Conservation (phyloP, 2,329 filamentous ascomycete species). For the Aspergillus nomiae region DNA sequence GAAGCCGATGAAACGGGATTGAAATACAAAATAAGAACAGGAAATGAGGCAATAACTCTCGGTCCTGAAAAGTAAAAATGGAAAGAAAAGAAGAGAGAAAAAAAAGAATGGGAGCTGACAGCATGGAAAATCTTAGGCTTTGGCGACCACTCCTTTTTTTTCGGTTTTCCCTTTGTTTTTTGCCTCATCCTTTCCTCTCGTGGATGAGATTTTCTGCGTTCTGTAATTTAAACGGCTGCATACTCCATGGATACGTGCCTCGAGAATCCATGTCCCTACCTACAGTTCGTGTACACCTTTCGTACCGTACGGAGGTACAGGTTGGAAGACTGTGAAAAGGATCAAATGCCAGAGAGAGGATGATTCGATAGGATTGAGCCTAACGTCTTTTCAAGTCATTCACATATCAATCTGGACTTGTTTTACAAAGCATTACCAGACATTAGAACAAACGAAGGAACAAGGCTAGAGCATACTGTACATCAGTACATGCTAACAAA, state of each 20-base stretch:
- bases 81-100: not conserved
- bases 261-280: not conserved
- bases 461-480: not conserved
- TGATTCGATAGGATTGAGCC: not conserved
- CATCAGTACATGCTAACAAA: not conserved
- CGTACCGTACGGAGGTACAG: not conserved
- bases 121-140: not conserved
- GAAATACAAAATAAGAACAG: not conserved
- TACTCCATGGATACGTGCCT: not conserved
- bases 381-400: not conserved
- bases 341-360: not conserved
- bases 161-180: not conserved
- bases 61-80: not conserved
- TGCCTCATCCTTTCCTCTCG: not conserved
- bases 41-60: not conserved
- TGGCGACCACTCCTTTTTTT: not conserved
- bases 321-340: not conserved
- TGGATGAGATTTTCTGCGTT: not conserved
- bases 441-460: not conserved
- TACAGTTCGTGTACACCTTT: not conserved
- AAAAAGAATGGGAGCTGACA: not conserved
- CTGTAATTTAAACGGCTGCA: slow-evolving; percentile 1
- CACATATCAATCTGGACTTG: not conserved
- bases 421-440: not conserved
- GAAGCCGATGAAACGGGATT: not conserved